Base-by-base conservation (phyloP, 2,329 filamentous ascomycete genomes). In the Annulohypoxylon truncatum region DNA sequence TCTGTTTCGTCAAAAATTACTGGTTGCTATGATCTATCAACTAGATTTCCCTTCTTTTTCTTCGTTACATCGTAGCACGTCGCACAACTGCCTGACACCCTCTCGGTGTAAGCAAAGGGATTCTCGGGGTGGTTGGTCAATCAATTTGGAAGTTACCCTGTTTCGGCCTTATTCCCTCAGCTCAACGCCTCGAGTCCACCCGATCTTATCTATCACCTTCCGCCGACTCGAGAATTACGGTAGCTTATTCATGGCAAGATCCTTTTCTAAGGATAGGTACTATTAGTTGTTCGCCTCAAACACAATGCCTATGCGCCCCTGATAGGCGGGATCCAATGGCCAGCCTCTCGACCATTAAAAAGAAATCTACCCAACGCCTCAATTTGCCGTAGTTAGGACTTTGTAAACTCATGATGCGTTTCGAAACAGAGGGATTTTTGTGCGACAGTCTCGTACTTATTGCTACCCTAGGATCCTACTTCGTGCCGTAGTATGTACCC, bases 91-190 rank as follows among this genome's bases (percentile, higher is more conserved):
- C 38, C 50, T 67, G 60, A 52, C 61, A 65, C 66, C 48, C 53
- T 60, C 60, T 68, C 55, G 57, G 66, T 71, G 59, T 66, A 61
- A 65, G 60, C 55, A 54, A 64, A 18, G 35, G 52, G 52, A 51
- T 31, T 42, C 13, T 47, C 35, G 33, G 42, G 51, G 59, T 69
- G 67, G 67, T 69, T 70, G 68, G 68, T 66, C 38, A 50, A 61
- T 66, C 56, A 42, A 46, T 55, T 55, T 61, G 56, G 52, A 42
- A 59, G 48, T 24, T 42, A 67, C 61, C 63, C 58, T 67, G 64
- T 72, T 72, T 74, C 69, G 72, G 71, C 69, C 56, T 63, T 72
- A 70, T 72, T 72, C 70, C 55, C 58, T 68, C 72, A 66, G 64
- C 69, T 71, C 65, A 33, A 68, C 63, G 66, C 66, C 62, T 69